Base-by-base conservation (phyloP, 1,284 basidiomycete genomes). In the Apiotrichum brassicae region DNA sequence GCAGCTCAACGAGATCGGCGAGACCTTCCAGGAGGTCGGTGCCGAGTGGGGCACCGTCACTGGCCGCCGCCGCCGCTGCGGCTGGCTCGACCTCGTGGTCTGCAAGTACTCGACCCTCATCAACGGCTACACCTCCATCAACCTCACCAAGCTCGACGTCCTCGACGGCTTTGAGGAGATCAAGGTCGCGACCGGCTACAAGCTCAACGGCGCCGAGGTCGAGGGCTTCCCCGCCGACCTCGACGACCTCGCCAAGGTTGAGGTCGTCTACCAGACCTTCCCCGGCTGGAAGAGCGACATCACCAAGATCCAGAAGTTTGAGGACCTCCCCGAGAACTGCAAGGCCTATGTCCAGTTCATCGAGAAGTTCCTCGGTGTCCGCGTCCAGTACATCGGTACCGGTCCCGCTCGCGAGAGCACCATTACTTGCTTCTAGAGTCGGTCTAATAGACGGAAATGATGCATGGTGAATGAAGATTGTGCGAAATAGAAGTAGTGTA, bases 1-100 rank as follows among this genome's bases (percentile, higher is more conserved):
- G 74, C 88, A 93, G 68, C 79, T 93, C 56, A 87, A 93, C 71
- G 84, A 85, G 30, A 75, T 86, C 40, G 94, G 94, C 14, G 79
- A 80, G 32, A 89, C 93, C 64, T 76, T 98, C 32, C 94, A 97
- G 77, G 89, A 95, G 74, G 85, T 97, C 12, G 94, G 94, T 6
- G 81, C 80, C 51, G 94, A 98, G 73, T 95, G 82, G 64, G 94
- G 95, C 26, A 83, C 82, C 26, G 95, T 91, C 5, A 98, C 94
- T 0, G 94, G 94, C 23, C 83, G 94, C 32, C 78, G 87, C 46
- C 81, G 94, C 55, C 85, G 95, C 48, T 93, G 91, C 71, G 94
- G 94, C 23, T 98, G 95, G 95, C 82, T 98, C 44, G 95, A 98
- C 75, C 79, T 97, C 20, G 89, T 97, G 53, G 91, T 97, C 49